Base-by-base conservation (phyloP, 2,329 filamentous ascomycete species). In the Neonectria punicea region DNA sequence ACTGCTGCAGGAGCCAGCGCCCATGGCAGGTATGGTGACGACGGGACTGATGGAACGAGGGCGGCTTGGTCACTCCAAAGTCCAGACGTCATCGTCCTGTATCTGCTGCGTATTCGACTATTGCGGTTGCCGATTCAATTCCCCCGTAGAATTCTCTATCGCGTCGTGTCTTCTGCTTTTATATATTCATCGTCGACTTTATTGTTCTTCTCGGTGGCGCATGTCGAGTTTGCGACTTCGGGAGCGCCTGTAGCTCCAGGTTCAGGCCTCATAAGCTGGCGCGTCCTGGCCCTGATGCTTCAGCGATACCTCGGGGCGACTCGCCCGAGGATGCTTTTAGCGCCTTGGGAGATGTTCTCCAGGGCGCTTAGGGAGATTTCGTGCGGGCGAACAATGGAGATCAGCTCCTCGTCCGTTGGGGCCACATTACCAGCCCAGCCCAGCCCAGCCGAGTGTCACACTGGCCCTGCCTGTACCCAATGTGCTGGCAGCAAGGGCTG, bases 301-400 rank as follows among this genome's bases (percentile, higher is more conserved):
- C 60, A 70, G 67, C 61, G 61, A 74, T 75, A 75, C 74, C 67
- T 74, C 54, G 67, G 63, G 60, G 70, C 46, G 63, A 74, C 72
- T 61, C 69, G 41, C 53, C 43, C 65, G 69, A 67, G 65, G 63
- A 62, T 54, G 54, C 50, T 53, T 64, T 65, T 70, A 71, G 70
- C 63, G 70, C 70, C 58, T 58, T 67, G 59, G 61, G 57, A 67
- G 71, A 73, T 65, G 61, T 55, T 66, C 65, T 61, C 51, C 61
- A 70, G 70, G 61, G 53, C 71, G 70, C 71, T 69, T 69, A 65
- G 65, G 70, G 67, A 67, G 70, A 61, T 61, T 39, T 39, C 58
- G 58, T 58, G 54, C 54, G 39, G 54, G 54, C 60, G 54, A 25
- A 25, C 25, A 25, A 25, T 25, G 25, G 25, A 28, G 10, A 54